Conservation (phyloP, 768 basidiomycete genomes). For the Hirschioporus abietinus region DNA sequence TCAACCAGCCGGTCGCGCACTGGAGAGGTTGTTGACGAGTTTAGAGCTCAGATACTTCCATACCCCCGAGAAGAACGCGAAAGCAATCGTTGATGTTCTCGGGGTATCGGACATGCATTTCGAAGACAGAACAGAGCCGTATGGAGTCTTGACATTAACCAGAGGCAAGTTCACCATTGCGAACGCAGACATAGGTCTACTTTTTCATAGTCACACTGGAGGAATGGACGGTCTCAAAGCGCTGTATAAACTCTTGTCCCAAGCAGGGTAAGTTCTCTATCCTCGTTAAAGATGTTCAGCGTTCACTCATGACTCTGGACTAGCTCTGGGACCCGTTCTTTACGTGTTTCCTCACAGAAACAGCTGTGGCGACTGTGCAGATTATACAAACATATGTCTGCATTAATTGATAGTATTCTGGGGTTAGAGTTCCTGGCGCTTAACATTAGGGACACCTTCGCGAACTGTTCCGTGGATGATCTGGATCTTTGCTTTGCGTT, state of each 20-base stretch:
- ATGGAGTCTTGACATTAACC: neutral
- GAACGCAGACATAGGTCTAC: neutral
- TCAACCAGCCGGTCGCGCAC: neutral
- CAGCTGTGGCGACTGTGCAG: neutral
- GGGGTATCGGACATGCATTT: neutral
- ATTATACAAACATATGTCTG: neutral
- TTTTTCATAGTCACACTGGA: neutral
- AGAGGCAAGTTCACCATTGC: neutral
- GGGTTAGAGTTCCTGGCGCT: neutral
- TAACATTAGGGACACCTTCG: neutral
- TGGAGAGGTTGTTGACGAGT: neutral
- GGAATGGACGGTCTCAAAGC: neutral
- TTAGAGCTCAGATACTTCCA: neutral
- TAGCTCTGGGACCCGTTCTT: neutral
- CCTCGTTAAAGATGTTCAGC: neutral
- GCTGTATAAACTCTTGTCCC: neutral
- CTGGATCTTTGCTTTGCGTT: neutral
- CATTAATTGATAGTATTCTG: neutral
- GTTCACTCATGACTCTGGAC: neutral
- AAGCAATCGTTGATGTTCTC: neutral
- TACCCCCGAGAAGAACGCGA: neutral
- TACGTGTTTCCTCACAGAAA: neutral
- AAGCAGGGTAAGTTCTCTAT: neutral
- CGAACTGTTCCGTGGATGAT: neutral
- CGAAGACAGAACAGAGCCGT: too few species aligned